phyloP scores from a whole-genome alignment of 257 asterid genomes.

The Nicotiana sylvestris region DNA sequence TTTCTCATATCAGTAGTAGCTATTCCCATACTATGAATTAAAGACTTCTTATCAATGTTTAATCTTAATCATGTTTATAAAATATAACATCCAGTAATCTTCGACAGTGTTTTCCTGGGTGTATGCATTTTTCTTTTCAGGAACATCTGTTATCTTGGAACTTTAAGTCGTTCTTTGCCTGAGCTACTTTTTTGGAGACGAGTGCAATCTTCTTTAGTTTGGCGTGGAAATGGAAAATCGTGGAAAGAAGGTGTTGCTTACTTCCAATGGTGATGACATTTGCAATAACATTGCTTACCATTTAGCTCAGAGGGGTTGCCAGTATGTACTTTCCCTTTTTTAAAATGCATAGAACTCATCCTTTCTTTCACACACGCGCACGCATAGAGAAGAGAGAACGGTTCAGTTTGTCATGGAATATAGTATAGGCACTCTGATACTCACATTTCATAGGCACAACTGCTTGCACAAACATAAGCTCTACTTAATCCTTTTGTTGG shows the following conservation, averaged over 20 bases:
- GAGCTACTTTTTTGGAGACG: background rate
- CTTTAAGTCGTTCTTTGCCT: background rate
- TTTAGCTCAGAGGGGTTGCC: constrained; percentile 79
- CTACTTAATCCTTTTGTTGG: background rate
- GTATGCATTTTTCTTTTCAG: background rate
- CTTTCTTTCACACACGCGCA: background rate
- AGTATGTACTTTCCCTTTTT: constrained; percentile 28
- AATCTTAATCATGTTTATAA: background rate
- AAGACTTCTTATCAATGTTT: background rate
- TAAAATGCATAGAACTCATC: background rate
- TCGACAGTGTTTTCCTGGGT: background rate
- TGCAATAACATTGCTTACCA: constrained; percentile 63
- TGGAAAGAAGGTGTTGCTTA: constrained; percentile 70
- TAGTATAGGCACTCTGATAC: background rate
- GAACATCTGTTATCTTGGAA: background rate
- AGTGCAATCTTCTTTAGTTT: background rate
- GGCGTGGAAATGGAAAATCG: constrained; percentile 32
- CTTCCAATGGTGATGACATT: constrained; percentile 73
- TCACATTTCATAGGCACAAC: background rate
- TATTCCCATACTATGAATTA: background rate
- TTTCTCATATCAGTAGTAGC: background rate
- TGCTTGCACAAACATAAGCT: background rate
- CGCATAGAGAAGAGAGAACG: background rate
- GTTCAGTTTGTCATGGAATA: background rate
- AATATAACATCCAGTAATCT: background rate